Conservation (phyloP, 345 rosid genomes). For the Eucalyptus melliodora region DNA sequence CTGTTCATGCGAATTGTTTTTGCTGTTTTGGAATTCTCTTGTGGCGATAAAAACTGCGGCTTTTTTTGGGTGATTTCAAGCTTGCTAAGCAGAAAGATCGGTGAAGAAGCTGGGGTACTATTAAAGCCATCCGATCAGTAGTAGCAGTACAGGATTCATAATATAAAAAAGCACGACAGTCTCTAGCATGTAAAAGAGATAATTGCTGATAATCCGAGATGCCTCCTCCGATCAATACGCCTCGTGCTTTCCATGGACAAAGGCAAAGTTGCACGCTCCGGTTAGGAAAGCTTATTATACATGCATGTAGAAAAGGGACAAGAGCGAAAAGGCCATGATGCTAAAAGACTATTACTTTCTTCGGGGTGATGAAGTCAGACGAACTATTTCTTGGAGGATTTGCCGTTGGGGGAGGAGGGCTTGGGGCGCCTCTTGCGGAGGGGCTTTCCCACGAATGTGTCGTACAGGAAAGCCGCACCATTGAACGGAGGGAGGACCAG, state of each 20-base stretch:
- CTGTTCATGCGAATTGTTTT: not conserved
- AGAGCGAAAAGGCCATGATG: not conserved
- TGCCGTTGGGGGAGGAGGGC: not conserved
- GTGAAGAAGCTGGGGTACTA: not conserved
- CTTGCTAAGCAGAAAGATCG: not conserved
- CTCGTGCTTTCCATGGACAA: not conserved
- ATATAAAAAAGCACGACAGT: not conserved
- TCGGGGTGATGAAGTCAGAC: not conserved
- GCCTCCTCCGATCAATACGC: not conserved
- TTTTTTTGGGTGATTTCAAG: not conserved
- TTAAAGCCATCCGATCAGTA: not conserved
- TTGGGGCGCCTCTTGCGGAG: not conserved
- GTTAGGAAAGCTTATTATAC: not conserved
- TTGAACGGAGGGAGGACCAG: conserved; percentile 31
- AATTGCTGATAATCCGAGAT: not conserved
- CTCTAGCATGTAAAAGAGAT: not conserved
- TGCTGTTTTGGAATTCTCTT: not conserved
- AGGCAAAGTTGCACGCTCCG: not conserved
- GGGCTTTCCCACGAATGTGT: conserved; percentile 6
- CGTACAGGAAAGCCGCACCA: conserved; percentile 31
- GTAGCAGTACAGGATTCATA: not conserved
- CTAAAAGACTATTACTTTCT: not conserved
- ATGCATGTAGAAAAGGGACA: not conserved
- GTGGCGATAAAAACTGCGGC: not conserved
- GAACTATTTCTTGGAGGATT: not conserved